Conservation (phyloP, 805 yeast species). For the Komagataella populi region DNA sequence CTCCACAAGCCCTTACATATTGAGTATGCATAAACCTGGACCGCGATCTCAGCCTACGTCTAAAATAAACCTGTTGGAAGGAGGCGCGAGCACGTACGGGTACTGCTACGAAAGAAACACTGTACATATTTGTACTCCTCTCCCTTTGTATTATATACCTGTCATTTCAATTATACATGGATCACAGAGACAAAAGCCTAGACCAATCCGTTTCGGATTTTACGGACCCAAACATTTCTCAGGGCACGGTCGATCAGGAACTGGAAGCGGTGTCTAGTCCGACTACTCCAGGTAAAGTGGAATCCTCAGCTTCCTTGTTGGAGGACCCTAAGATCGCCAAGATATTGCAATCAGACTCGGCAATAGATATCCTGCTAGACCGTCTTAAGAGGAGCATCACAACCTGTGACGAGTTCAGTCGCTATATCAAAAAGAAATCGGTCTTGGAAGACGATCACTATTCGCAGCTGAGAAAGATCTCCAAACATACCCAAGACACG, state of each 20-base stretch:
- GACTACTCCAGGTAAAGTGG: neutral
- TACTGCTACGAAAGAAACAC: neutral
- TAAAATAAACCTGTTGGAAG: neutral
- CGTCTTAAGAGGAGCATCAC: conserved; percentile 69
- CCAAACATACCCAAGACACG: conserved; percentile 28
- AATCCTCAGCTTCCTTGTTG: conserved; percentile 21
- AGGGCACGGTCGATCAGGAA: neutral
- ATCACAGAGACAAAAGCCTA: neutral
- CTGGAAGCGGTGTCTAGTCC: neutral
- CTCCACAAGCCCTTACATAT: too few species aligned
- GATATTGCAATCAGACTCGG: conserved; percentile 56
- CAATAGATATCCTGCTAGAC: conserved; percentile 57
- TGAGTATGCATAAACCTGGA: too few species aligned
- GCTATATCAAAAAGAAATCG: conserved; percentile 68
- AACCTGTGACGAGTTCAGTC: conserved; percentile 77
- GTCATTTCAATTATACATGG: neutral
- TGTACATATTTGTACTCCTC: neutral
- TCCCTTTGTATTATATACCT: neutral
- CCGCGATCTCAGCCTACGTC: neutral
- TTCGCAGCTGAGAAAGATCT: conserved; percentile 59
- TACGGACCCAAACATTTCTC: neutral
- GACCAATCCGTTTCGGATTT: neutral
- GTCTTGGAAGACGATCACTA: conserved; percentile 68
- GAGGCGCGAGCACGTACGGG: neutral
- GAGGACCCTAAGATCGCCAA: conserved; percentile 35